phyloP scores from a whole-genome alignment of 2,329 filamentous ascomycete genomes.

The Hypoxylon sp. region DNA sequence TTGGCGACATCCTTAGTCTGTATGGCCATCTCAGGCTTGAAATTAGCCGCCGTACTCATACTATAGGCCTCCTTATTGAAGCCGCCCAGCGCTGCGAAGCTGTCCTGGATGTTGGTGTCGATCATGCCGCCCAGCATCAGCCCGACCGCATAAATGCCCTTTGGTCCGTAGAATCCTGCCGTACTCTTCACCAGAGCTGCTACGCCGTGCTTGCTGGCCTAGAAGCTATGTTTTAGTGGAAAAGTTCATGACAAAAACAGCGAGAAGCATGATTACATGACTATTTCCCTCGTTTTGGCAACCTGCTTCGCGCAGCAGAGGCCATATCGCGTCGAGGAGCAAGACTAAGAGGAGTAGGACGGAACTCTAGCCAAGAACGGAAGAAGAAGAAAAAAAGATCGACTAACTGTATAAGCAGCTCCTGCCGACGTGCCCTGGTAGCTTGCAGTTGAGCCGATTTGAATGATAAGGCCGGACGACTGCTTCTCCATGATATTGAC shows the following conservation, averaged over 20 bases:
- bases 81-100: conserved; percentile 54
- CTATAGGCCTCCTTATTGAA: conserved; percentile 54
- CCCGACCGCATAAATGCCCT: conserved; percentile 67
- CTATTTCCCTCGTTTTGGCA: too few species aligned
- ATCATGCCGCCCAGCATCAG: conserved; percentile 67
- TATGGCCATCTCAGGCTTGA: conserved; percentile 51
- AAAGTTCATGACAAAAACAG: not conserved
- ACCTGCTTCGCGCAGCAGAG: not conserved
- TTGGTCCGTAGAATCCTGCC: conserved; percentile 67
- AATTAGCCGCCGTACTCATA: conserved; percentile 52
- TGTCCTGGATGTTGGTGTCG: conserved; percentile 67
- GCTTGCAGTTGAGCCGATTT: conserved; percentile 44
- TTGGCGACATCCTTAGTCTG: conserved; percentile 58
- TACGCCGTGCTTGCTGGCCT: conserved; percentile 66
- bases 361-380: not conserved
- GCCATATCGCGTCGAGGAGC: not conserved
- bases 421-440: conserved; percentile 52
- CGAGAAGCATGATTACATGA: too few species aligned
- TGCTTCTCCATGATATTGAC: conserved; percentile 64
- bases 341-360: not conserved
- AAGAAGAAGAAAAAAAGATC: not conserved
- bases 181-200: conserved; percentile 71
- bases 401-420: conserved; percentile 57
- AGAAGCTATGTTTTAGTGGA: conserved; percentile 54
- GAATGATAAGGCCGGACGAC: conserved; percentile 49